These are phyloP conservation scores for Aegilops longissima DNA, from an alignment of 176 grass and related monocot genomes.

Conservation along the genomic window DNA sequence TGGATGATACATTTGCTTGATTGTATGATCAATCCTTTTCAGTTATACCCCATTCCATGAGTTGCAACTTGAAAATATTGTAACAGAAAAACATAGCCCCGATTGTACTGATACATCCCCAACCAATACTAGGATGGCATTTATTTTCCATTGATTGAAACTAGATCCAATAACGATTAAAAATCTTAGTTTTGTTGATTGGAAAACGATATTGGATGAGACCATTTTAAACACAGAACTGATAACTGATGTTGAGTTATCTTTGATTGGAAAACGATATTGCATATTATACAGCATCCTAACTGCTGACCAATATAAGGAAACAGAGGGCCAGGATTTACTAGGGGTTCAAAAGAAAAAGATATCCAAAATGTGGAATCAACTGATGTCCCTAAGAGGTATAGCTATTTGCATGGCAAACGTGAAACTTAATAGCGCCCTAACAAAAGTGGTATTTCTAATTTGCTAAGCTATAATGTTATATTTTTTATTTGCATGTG, in stretches of 20 bases:
- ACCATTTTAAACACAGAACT: not conserved
- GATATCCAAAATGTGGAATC: not conserved
- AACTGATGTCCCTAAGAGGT: not conserved
- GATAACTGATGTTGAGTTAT: not conserved
- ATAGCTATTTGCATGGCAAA: not conserved
- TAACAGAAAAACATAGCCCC: not conserved
- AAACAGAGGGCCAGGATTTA: not conserved
- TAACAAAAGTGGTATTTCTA: not conserved
- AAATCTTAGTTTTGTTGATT: not conserved
- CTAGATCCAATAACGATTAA: not conserved
- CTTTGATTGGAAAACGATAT: not conserved
- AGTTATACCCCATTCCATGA: not conserved
- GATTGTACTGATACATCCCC: not conserved
- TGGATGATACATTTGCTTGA: constrained; percentile 3
- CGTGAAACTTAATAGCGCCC: not conserved
- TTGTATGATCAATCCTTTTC: not conserved
- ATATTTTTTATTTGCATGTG: not conserved
- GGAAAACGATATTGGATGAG: not conserved
- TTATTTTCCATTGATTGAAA: not conserved
- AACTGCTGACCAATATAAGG: not conserved
- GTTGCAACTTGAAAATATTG: not conserved
- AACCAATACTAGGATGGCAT: not conserved
- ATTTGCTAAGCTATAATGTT: not conserved
- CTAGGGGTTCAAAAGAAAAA: not conserved
- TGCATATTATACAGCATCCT: not conserved